These are phyloP conservation scores for Aspergillus arachidicola DNA, from an alignment of 2,329 filamentous ascomycete species.

Conservation along the genomic window DNA sequence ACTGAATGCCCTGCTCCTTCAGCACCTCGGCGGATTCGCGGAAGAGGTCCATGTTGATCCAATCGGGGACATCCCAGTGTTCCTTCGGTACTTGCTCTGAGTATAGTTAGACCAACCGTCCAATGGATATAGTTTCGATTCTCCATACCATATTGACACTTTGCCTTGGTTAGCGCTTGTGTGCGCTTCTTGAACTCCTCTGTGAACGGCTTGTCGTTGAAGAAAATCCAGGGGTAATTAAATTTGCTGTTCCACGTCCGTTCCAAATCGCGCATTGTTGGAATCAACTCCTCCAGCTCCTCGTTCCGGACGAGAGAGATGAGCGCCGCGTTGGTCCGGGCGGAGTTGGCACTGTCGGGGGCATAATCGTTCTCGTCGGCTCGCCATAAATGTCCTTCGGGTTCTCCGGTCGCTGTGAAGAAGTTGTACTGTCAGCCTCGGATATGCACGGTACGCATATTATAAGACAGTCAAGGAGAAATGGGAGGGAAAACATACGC, in stretches of 20 bases:
- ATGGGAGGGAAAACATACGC: slow-evolving; percentile 58
- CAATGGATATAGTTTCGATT: slow-evolving; percentile 16
- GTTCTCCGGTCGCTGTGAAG: slow-evolving; percentile 74
- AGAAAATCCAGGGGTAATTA: slow-evolving; percentile 99
- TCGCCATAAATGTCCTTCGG: slow-evolving; percentile 73
- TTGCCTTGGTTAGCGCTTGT: slow-evolving; percentile 79
- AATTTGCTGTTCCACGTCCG: slow-evolving; percentile 97
- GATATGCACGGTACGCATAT: neutral
- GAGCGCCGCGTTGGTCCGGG: slow-evolving; percentile 90
- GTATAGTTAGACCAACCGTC: slow-evolving; percentile 26
- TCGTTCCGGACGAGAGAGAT: slow-evolving; percentile 90
- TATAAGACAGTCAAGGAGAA: neutral
- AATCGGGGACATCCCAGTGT: slow-evolving; percentile 88
- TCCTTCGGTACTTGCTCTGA: slow-evolving; percentile 87
- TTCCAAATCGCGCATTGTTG: slow-evolving; percentile 89
- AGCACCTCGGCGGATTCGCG: slow-evolving; percentile 81
- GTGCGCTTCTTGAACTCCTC: slow-evolving; percentile 90
- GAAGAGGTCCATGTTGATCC: slow-evolving; percentile 89
- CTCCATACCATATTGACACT: slow-evolving; percentile 74
- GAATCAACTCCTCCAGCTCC: slow-evolving; percentile 80
- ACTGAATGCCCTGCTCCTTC: slow-evolving; percentile 83
- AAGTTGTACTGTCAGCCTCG: slow-evolving; percentile 18
- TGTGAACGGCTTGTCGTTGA: slow-evolving; percentile 93
- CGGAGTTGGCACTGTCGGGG: slow-evolving; percentile 71
- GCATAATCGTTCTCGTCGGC: slow-evolving; percentile 76